Evolutionary conservation across 164 flowering plant genomes (phyloP).

Genomic region (Chloranthus sessilifolius): DNA sequence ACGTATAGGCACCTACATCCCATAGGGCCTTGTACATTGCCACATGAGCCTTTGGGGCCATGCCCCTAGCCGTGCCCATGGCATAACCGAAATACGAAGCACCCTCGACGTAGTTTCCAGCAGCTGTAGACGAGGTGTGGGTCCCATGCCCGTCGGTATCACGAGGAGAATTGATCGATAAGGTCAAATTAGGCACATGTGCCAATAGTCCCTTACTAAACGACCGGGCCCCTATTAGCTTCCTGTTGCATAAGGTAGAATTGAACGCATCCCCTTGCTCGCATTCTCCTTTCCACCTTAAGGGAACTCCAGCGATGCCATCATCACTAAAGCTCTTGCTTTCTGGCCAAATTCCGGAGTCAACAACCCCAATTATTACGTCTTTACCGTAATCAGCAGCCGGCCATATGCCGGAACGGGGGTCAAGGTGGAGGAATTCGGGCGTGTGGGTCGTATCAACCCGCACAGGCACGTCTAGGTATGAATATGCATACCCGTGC

Average conservation of each 20-base stretch:
- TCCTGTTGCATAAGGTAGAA: conserved; percentile 60
- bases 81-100: conserved; percentile 64
- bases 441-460: conserved; percentile 53
- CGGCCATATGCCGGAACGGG: conserved; percentile 43
- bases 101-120: conserved; percentile 39
- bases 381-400: conserved; percentile 40
- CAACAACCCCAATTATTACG: conserved; percentile 63
- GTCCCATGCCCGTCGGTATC: conserved; percentile 78
- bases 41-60: conserved; percentile 56
- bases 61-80: conserved; percentile 47
- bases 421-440: conserved; percentile 46
- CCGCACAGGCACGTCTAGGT: conserved; percentile 32
- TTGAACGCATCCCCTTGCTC: conserved; percentile 41
- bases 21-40: conserved; percentile 70
- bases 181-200: conserved; percentile 28
- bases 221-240: conserved; percentile 66
- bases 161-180: conserved; percentile 50
- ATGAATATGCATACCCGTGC: conserved; percentile 42
- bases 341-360: conserved; percentile 83
- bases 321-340: conserved; percentile 57
- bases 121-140: conserved; percentile 65
- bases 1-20: conserved; percentile 29
- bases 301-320: conserved; percentile 45
- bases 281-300: conserved; percentile 66
- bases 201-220: conserved; percentile 55